Evolutionary conservation across 257 asterid species (phyloP).

Genomic region (Salvia hispanica): DNA sequence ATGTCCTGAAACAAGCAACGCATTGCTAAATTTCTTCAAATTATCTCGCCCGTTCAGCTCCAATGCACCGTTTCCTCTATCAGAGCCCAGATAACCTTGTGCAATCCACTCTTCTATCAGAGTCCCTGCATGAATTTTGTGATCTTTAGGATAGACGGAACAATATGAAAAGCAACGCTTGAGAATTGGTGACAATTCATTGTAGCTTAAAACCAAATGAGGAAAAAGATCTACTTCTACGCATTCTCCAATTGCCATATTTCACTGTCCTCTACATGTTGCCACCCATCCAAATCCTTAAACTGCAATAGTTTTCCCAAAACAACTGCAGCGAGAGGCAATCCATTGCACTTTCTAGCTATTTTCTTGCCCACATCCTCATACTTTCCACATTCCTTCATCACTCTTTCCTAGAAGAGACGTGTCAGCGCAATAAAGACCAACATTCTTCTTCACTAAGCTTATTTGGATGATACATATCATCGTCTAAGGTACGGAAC

Average conservation of each 20-base stretch:
- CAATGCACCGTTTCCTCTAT: too few relatives aligned
- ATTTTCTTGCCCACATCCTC: not conserved
- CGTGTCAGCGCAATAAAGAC: not conserved
- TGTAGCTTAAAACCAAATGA: not conserved
- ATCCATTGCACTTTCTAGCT: not conserved
- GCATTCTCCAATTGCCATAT: not conserved
- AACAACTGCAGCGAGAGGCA: not conserved
- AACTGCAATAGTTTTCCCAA: not conserved
- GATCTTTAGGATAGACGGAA: not conserved
- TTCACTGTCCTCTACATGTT: not conserved
- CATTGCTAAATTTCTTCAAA: not conserved
- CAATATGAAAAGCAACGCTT: not conserved
- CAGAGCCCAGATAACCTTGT: not conserved
- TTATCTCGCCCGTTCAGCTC: too few relatives aligned
- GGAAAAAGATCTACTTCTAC: too few relatives aligned
- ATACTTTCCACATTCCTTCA: not conserved
- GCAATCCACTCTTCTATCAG: not conserved
- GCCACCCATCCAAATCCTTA: not conserved
- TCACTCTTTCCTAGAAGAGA: not conserved
- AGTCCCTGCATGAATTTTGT: rapidly evolving
- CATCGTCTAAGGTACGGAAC: not conserved
- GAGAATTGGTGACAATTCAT: not conserved
- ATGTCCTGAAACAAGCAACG: not conserved
- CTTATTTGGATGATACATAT: not conserved
- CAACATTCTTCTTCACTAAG: not conserved